Evolutionary conservation across 768 basidiomycete genomes (phyloP).

Genomic region (Tremella mesenterica): DNA sequence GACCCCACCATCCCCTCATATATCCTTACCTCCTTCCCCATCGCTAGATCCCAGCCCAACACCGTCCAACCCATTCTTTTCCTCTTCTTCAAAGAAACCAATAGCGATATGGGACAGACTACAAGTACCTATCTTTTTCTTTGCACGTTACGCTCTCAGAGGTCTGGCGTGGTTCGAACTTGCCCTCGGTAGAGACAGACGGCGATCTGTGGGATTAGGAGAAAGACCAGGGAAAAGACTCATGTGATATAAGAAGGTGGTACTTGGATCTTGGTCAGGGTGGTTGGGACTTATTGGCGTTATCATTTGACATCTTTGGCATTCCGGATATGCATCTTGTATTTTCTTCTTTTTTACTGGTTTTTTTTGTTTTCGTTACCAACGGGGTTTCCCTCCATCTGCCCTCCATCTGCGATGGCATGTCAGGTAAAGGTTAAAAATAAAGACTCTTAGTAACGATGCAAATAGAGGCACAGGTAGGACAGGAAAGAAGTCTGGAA

Average conservation of each 20-base stretch:
- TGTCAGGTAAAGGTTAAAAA: no score
- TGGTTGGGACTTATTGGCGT: no score
- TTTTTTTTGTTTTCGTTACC: background rate
- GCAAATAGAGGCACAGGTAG: no score
- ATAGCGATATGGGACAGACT: background rate
- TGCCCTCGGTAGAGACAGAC: constrained; percentile 20
- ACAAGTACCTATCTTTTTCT: constrained; percentile 29
- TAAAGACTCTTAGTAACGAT: no score
- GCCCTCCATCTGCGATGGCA: background rate
- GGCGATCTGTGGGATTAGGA: background rate
- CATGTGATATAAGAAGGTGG: background rate
- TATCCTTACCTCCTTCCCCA: constrained; percentile 24
- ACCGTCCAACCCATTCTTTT: constrained; percentile 22
- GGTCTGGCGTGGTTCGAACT: constrained; percentile 27
- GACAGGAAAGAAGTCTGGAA: no score
- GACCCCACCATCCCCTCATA: constrained; percentile 26
- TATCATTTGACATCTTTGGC: background rate
- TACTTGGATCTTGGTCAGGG: background rate
- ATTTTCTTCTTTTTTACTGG: background rate
- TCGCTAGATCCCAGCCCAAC: background rate
- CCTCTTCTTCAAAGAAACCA: background rate
- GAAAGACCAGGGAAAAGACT: constrained; percentile 17
- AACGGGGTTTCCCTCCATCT: background rate
- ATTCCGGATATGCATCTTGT: background rate
- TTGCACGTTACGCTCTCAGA: constrained; percentile 28